Percentiles rank a stretch among this genome's conserved stretches.
Evolutionary conservation across 2,329 filamentous ascomycete species (phyloP).

Genomic region (Xenosphaeropsis pyriputrescens): DNA sequence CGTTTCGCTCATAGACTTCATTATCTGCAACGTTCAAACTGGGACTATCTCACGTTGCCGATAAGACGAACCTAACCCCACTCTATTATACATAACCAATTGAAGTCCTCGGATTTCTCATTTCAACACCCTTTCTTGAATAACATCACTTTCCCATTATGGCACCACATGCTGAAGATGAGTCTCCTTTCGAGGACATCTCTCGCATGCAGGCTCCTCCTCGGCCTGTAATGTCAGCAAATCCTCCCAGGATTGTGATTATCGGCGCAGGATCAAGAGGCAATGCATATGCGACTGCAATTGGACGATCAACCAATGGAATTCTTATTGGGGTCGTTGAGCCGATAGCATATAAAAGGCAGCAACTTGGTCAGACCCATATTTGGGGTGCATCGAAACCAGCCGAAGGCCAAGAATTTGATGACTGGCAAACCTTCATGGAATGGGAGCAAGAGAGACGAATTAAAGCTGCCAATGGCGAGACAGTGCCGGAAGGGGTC

Average conservation of each 20-base stretch:
- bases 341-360: constrained; percentile 63
- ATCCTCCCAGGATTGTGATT: constrained; percentile 54
- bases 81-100: too few relatives aligned
- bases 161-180: constrained; percentile 3
- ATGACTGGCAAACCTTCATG: constrained; percentile 63
- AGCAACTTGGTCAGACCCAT: constrained; percentile 52
- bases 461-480: constrained; percentile 30
- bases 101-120: too few relatives aligned
- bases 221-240: constrained; percentile 19
- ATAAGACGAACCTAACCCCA: too few relatives aligned
- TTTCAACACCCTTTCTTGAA: too few relatives aligned
- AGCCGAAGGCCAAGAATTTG: constrained; percentile 51
- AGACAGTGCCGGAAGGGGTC: constrained; percentile 24
- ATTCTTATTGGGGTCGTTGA: constrained; percentile 69
- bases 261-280: constrained; percentile 76
- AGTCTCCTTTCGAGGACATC: constrained; percentile 1
- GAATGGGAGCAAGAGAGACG: constrained; percentile 53
- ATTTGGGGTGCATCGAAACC: constrained; percentile 49
- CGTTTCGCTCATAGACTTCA: too few relatives aligned
- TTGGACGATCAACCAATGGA: constrained; percentile 48
- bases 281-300: constrained; percentile 55
- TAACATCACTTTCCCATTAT: constrained; percentile 1
- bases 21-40: too few relatives aligned
- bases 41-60: too few relatives aligned
- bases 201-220: constrained; percentile 12